phyloP scores from a whole-genome alignment of 768 basidiomycete species.

The Hypholoma fasciculare region DNA sequence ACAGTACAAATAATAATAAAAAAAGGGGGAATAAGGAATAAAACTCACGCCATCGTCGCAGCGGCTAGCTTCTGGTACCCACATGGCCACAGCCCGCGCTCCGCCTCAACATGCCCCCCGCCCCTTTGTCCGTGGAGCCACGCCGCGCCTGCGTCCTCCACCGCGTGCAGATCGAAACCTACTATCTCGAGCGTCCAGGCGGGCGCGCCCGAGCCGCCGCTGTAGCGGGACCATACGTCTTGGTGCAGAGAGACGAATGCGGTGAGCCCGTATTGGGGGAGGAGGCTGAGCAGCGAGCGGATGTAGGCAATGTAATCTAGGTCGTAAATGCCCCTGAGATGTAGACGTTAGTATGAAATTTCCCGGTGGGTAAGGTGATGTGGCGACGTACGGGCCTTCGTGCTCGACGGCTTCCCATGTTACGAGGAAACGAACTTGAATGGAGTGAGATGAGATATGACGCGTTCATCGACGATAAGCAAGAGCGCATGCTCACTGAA shows the following conservation, averaged over 20 bases:
- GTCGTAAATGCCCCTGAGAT: constrained; percentile 78
- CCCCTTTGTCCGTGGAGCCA: constrained; percentile 83
- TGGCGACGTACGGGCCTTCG: constrained; percentile 73
- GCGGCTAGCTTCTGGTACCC: constrained; percentile 94
- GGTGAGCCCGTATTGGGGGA: constrained; percentile 71
- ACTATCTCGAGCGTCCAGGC: constrained; percentile 90
- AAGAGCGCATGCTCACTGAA: constrained; percentile 56
- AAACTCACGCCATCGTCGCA: constrained; percentile 84
- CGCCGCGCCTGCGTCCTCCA: constrained; percentile 85
- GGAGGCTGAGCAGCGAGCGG: constrained; percentile 59
- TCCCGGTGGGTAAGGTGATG: neutral
- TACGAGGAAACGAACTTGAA: constrained; percentile 82
- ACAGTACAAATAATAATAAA: neutral
- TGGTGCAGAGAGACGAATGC: constrained; percentile 87
- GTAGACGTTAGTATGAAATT: constrained; percentile 1
- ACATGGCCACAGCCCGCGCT: constrained; percentile 88
- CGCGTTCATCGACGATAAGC: neutral
- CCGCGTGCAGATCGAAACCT: constrained; percentile 79
- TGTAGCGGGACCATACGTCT: constrained; percentile 95
- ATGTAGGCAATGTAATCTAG: constrained; percentile 81
- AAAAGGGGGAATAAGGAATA: neutral
- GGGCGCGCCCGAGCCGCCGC: constrained; percentile 94
- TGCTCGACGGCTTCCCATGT: constrained; percentile 99
- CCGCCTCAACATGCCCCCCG: constrained; percentile 72
- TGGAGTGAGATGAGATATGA: neutral